Conservation (phyloP, 768 basidiomycete species). For the Psilocybe azurescens region DNA sequence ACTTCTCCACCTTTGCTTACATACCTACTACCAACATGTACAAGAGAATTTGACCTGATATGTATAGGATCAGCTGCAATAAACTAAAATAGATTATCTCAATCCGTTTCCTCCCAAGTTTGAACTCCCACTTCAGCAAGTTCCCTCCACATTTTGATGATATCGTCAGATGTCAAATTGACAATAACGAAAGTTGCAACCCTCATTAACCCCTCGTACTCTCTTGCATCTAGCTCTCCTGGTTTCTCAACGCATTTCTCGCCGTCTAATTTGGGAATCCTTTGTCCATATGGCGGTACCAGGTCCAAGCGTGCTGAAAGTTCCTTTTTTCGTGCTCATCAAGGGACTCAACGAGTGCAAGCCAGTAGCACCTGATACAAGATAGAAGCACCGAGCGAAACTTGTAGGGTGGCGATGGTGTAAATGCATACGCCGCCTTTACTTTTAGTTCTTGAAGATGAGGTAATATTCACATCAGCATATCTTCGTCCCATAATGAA, state of each 20-base stretch:
- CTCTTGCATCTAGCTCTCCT: conserved; percentile 23
- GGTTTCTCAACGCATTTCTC: conserved; percentile 25
- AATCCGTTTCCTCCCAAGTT: conserved; percentile 30
- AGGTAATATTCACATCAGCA: not conserved
- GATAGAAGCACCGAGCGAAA: conserved; percentile 26
- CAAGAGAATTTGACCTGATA: no score
- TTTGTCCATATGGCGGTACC: conserved; percentile 24
- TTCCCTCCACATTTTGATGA: conserved; percentile 28
- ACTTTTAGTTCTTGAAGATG: conserved; percentile 20
- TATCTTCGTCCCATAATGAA: not conserved
- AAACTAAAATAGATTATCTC: not conserved
- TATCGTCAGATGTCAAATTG: conserved; percentile 22
- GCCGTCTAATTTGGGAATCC: conserved; percentile 24
- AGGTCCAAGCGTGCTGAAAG: conserved; percentile 22
- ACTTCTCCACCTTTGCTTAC: no score
- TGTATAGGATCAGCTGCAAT: not conserved
- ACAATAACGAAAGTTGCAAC: conserved; percentile 21
- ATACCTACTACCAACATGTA: no score
- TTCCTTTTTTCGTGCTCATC: conserved; percentile 22
- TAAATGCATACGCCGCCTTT: conserved; percentile 23
- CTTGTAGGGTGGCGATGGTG: conserved; percentile 23
- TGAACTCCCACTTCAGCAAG: conserved; percentile 31
- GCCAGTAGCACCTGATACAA: conserved; percentile 29
- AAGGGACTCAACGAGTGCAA: conserved; percentile 23
- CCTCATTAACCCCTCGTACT: conserved; percentile 33